phyloP scores from a whole-genome alignment of 2,329 filamentous ascomycete species.

The Stachybotrys elegans region DNA sequence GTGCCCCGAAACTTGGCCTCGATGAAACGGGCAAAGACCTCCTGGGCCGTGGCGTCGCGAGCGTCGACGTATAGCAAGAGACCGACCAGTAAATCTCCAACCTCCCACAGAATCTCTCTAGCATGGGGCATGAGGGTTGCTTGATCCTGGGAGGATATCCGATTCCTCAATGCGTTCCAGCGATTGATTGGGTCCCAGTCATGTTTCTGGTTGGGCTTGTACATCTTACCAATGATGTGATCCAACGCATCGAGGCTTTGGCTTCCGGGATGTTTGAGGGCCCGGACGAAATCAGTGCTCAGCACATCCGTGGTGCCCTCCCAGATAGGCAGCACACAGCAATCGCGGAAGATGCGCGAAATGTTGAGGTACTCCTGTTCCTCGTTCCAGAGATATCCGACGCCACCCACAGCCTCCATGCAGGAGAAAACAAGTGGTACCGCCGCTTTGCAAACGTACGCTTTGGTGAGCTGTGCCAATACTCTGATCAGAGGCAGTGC shows the following conservation, averaged over 20 bases:
- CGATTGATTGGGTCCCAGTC: conserved; percentile 24
- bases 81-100: conserved; percentile 38
- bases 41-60: conserved; percentile 25
- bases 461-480: conserved; percentile 57
- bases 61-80: conserved; percentile 38
- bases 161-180: conserved; percentile 35
- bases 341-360: conserved; percentile 60
- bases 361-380: conserved; percentile 58
- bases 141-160: conserved; percentile 28
- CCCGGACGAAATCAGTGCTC: conserved; percentile 44
- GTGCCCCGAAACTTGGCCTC: conserved; percentile 18
- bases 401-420: conserved; percentile 63
- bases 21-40: conserved; percentile 36
- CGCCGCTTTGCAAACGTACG: conserved; percentile 45
- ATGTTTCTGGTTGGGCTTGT: conserved; percentile 16
- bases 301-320: conserved; percentile 71
- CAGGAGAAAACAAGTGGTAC: conserved; percentile 44
- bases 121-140: conserved; percentile 40
- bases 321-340: conserved; percentile 61
- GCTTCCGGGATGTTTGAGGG: conserved; percentile 39
- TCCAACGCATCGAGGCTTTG: conserved; percentile 37
- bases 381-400: conserved; percentile 55
- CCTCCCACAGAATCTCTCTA: conserved; percentile 35
- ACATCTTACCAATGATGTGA: conserved; percentile 27
- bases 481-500: conserved; percentile 40